phyloP scores from a whole-genome alignment of 352 stramenopile species.

The Pythium grandisporangium region DNA sequence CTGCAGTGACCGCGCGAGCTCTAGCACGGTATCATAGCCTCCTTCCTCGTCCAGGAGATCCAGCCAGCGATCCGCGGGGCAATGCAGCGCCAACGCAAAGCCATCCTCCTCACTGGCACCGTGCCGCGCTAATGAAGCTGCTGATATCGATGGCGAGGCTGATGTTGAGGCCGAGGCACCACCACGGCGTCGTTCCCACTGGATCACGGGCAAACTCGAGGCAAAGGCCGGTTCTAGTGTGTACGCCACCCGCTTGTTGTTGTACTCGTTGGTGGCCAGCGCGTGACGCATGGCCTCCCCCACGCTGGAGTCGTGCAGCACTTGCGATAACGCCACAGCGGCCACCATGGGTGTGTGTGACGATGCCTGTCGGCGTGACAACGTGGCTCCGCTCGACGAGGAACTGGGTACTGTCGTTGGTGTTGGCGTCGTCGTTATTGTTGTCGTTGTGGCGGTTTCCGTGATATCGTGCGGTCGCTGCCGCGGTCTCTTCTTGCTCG shows the following conservation, averaged over 20 bases:
- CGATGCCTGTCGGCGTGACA: not conserved
- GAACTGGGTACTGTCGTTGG: not conserved
- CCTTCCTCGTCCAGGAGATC: constrained; percentile 21
- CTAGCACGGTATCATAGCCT: constrained; percentile 24
- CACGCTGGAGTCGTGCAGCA: constrained; percentile 21
- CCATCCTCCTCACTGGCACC: constrained; percentile 2
- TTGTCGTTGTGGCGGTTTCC: not conserved
- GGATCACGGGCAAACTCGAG: constrained; percentile 9
- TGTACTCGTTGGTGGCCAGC: constrained; percentile 38
- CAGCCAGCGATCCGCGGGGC: constrained; percentile 22
- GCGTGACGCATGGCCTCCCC: constrained; percentile 27
- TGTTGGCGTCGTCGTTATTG: not conserved
- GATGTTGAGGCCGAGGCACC: too few relatives aligned
- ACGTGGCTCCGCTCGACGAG: constrained; percentile 4
- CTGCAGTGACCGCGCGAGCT: constrained; percentile 3
- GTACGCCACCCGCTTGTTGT: constrained; percentile 35
- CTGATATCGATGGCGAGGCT: too few relatives aligned
- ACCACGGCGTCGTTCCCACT: constrained; percentile 22
- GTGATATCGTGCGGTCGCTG: not conserved
- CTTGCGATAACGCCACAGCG: constrained; percentile 33
- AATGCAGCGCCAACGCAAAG: constrained; percentile 11
- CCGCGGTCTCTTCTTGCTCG: not conserved
- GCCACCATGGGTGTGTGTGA: constrained; percentile 9
- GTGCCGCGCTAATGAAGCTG: too few relatives aligned
- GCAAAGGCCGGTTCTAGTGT: constrained; percentile 22